Evolutionary conservation across 2,329 filamentous ascomycete species (phyloP).

Genomic region (Fonsecaea pedrosoi): DNA sequence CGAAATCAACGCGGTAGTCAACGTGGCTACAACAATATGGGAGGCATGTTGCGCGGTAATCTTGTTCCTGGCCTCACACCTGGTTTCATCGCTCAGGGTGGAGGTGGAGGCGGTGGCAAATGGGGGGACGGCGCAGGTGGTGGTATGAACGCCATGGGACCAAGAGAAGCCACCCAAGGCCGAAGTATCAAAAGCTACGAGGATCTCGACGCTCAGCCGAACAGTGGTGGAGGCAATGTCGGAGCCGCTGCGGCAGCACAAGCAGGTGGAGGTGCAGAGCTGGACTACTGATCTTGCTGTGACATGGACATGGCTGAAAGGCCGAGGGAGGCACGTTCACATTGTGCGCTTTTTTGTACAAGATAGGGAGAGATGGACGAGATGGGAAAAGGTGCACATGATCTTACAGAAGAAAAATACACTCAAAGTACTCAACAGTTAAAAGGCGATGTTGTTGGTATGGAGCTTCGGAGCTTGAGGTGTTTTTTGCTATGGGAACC

Average conservation of each 20-base stretch:
- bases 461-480: neutral
- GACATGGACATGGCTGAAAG: constrained; percentile 10
- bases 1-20: constrained; percentile 43
- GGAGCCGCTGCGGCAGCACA: constrained; percentile 33
- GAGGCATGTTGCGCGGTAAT: constrained; percentile 46
- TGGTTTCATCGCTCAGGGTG: constrained; percentile 47
- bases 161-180: constrained; percentile 88
- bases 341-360: neutral
- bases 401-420: neutral
- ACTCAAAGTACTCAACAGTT: neutral
- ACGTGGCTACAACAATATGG: constrained; percentile 44
- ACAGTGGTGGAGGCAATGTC: constrained; percentile 47
- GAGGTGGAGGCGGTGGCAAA: constrained; percentile 60
- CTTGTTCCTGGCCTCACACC: constrained; percentile 54
- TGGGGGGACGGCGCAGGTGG: constrained; percentile 78
- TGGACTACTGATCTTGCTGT: constrained; percentile 35
- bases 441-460: neutral
- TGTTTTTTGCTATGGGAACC: neutral
- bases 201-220: constrained; percentile 76
- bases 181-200: constrained; percentile 96
- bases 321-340: neutral
- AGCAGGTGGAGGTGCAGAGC: constrained; percentile 29
- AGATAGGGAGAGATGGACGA: neutral
- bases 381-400: neutral
- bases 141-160: constrained; percentile 75